phyloP scores from a whole-genome alignment of 805 yeast genomes.

The Ogataea nitratoaversa region DNA sequence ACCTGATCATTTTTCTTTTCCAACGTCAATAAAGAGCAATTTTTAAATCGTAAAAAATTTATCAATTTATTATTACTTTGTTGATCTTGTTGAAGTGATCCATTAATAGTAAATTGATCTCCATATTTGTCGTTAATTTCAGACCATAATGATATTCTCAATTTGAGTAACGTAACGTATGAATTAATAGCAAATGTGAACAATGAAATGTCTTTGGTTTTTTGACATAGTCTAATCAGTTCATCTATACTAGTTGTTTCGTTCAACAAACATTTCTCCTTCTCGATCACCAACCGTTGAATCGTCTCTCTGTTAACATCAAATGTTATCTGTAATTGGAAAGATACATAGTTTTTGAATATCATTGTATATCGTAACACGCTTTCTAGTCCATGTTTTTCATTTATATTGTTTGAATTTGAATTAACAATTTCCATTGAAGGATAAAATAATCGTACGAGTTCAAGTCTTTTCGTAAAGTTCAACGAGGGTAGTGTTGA shows the following conservation, averaged over 20 bases:
- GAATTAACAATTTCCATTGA: slow-evolving; percentile 20
- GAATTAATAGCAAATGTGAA: slow-evolving; percentile 24
- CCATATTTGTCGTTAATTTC: slow-evolving; percentile 14
- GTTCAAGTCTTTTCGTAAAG: slow-evolving; percentile 19
- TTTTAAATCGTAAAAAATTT: slow-evolving; percentile 11
- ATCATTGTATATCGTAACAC: slow-evolving; percentile 10
- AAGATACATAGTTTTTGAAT: slow-evolving; percentile 15
- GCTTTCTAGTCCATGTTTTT: background rate
- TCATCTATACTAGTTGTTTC: slow-evolving; percentile 15
- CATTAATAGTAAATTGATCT: slow-evolving; percentile 14
- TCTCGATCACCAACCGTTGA: slow-evolving; percentile 7
- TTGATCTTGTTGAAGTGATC: background rate
- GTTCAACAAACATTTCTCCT: slow-evolving; percentile 6
- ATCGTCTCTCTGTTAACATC: slow-evolving; percentile 12
- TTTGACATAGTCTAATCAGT: slow-evolving; percentile 9
- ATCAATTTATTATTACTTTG: slow-evolving; percentile 1
- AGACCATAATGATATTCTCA: slow-evolving; percentile 18
- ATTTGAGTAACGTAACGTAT: slow-evolving; percentile 16
- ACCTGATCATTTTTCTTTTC: background rate
- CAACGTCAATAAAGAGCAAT: slow-evolving; percentile 6
- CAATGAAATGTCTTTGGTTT: slow-evolving; percentile 18
- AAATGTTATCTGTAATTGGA: slow-evolving; percentile 11
- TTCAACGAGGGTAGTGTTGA: slow-evolving; percentile 28
- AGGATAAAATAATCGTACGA: slow-evolving; percentile 25
- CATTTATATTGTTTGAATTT: background rate